Conservation (phyloP, 1,284 basidiomycete genomes). For the Fomitopsis betulina region DNA sequence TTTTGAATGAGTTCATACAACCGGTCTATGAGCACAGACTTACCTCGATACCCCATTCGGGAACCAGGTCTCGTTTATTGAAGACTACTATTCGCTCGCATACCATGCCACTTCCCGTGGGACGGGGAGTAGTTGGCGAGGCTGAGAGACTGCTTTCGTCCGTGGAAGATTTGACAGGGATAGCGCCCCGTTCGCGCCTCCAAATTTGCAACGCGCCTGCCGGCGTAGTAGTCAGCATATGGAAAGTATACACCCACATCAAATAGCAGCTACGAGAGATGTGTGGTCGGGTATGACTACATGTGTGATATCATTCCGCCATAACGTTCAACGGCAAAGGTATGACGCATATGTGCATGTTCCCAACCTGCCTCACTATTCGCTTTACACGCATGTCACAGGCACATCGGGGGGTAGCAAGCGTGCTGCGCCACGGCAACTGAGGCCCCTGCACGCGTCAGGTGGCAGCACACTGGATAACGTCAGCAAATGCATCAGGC, state of each 20-base stretch:
- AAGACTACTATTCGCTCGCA: slow-evolving; percentile 89
- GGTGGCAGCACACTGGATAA: background rate
- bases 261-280: background rate
- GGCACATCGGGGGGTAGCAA: background rate
- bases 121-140: background rate
- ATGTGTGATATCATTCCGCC: background rate
- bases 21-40: slow-evolving; percentile 15
- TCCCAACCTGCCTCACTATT: background rate
- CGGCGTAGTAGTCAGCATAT: background rate
- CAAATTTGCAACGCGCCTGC: slow-evolving; percentile 59
- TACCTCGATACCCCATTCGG: slow-evolving; percentile 81
- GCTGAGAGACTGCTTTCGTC: background rate
- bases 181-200: slow-evolving; percentile 55
- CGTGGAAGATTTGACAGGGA: background rate
- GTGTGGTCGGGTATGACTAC: background rate
- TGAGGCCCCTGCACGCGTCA: background rate
- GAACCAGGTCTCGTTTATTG: slow-evolving; percentile 91
- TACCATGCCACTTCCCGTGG: slow-evolving; percentile 27
- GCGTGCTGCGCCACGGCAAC: background rate
- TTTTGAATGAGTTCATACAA: slow-evolving; percentile 8
- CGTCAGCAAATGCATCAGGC: background rate
- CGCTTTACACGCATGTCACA: background rate
- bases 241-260: background rate
- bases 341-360: background rate
- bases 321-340: background rate